These are phyloP conservation scores for Mycosphaerella arachidis DNA, from an alignment of 2,329 filamentous ascomycete species.

Conservation along the genomic window DNA sequence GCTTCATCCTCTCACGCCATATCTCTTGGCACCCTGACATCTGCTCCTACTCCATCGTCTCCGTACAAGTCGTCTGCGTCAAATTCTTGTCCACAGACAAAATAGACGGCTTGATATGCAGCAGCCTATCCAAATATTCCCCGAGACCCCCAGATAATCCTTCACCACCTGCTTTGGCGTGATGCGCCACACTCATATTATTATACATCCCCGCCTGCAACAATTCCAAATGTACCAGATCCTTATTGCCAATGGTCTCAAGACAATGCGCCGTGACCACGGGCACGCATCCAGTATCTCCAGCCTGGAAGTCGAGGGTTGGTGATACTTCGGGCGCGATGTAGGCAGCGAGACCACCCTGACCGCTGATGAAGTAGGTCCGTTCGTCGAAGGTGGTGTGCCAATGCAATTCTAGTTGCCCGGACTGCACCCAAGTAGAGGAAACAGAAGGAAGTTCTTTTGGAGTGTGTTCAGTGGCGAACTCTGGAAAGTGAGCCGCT, in stretches of 20 bases:
- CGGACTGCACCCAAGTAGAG: constrained; percentile 33
- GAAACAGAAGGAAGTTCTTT: constrained; percentile 24
- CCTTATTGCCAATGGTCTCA: constrained; percentile 56
- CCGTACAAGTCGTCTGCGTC: constrained; percentile 36
- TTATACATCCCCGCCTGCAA: constrained; percentile 50
- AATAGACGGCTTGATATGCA: constrained; percentile 39
- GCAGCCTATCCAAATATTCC: constrained; percentile 33
- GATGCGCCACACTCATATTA: constrained; percentile 55
- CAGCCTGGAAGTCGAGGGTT: constrained; percentile 57
- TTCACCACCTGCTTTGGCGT: constrained; percentile 40
- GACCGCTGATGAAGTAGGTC: constrained; percentile 56
- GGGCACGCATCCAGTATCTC: constrained; percentile 58
- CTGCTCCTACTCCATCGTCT: background rate
- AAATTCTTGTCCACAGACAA: constrained; percentile 37
- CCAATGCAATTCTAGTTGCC: constrained; percentile 58
- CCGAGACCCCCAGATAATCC: constrained; percentile 31
- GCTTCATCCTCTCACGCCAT: too few relatives aligned
- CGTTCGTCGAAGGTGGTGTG: constrained; percentile 58
- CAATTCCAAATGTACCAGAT: constrained; percentile 58
- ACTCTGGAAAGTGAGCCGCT: constrained; percentile 15
- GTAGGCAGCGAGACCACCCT: constrained; percentile 55
- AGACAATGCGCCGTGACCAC: constrained; percentile 55
- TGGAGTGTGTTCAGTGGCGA: constrained; percentile 9
- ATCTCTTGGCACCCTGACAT: too few relatives aligned
- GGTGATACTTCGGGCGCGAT: constrained; percentile 46